Evolutionary conservation across 2,329 filamentous ascomycete genomes (phyloP).

Genomic region (Aspergillus ibericus): DNA sequence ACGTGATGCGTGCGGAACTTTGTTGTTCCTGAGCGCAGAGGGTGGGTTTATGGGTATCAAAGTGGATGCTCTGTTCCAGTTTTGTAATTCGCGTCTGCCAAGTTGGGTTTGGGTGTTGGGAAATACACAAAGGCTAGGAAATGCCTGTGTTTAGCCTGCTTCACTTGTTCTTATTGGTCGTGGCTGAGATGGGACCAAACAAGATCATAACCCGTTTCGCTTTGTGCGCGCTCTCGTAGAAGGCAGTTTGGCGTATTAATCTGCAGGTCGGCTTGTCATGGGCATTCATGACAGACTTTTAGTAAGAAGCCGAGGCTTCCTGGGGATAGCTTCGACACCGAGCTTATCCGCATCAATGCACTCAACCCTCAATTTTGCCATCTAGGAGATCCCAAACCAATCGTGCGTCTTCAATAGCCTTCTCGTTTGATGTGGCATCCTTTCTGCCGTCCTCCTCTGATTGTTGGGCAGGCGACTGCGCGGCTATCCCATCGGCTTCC

Average conservation of each 20-base stretch:
- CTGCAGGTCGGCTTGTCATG: background rate
- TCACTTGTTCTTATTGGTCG: background rate
- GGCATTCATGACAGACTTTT: background rate
- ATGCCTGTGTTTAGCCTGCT: background rate
- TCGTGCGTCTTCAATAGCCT: constrained; percentile 30
- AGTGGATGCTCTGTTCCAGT: background rate
- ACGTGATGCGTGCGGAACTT: constrained; percentile 25
- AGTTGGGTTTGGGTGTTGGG: background rate
- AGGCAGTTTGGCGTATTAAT: background rate
- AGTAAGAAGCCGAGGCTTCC: background rate
- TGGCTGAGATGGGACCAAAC: background rate
- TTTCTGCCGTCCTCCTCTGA: constrained; percentile 6
- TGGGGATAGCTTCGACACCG: background rate
- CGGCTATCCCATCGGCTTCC: constrained; percentile 30
- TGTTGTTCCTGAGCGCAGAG: constrained; percentile 7
- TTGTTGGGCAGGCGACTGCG: constrained; percentile 14
- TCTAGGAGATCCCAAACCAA: constrained; percentile 44
- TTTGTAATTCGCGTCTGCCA: background rate
- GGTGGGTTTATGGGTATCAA: background rate
- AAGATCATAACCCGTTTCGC: background rate
- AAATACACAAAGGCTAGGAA: background rate
- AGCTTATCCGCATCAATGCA: background rate
- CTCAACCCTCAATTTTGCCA: constrained; percentile 23
- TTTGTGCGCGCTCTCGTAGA: too few relatives aligned
- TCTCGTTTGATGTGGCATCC: constrained; percentile 14